Conservation (phyloP, 1,139 yeast species). For the Spencermartinsiella ligniputridi region DNA sequence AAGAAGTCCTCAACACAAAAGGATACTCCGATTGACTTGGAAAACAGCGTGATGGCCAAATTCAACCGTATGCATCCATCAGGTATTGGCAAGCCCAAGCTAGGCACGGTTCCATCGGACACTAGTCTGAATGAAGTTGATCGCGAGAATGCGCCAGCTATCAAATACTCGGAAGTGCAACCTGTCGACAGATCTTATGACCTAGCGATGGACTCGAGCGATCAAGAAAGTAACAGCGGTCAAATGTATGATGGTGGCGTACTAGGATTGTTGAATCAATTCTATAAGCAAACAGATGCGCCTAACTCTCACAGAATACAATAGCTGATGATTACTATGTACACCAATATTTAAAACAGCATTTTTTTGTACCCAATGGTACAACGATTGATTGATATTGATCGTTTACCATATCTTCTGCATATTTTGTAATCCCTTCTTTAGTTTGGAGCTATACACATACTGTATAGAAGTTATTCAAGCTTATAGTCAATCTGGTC, state of each 20-base stretch:
- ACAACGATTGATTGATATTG: too few relatives aligned
- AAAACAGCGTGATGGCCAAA: conserved; percentile 29
- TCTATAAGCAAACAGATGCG: conserved; percentile 46
- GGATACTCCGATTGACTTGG: conserved; percentile 17
- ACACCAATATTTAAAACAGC: too few relatives aligned
- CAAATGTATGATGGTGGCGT: conserved; percentile 48
- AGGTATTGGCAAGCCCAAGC: background rate
- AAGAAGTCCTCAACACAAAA: background rate
- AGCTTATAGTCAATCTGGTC: too few relatives aligned
- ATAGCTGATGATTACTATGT: too few relatives aligned
- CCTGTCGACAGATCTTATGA: background rate
- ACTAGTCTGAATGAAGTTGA: background rate
- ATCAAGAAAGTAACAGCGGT: conserved; percentile 1
- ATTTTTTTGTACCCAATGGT: too few relatives aligned
- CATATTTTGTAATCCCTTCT: too few relatives aligned
- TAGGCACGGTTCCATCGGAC: background rate
- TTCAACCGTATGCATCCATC: conserved; percentile 19
- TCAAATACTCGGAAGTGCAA: background rate
- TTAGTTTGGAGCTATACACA: too few relatives aligned
- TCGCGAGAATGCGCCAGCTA: background rate
- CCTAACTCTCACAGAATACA: background rate
- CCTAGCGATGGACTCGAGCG: background rate
- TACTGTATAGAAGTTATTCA: too few relatives aligned
- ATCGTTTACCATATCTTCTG: too few relatives aligned
- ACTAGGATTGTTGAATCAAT: conserved; percentile 76